A percentile compares a stretch with the other conserved stretches of the same genome.
Conservation (phyloP, 1,284 basidiomycete genomes). For the Ustilago vetiveriae region DNA sequence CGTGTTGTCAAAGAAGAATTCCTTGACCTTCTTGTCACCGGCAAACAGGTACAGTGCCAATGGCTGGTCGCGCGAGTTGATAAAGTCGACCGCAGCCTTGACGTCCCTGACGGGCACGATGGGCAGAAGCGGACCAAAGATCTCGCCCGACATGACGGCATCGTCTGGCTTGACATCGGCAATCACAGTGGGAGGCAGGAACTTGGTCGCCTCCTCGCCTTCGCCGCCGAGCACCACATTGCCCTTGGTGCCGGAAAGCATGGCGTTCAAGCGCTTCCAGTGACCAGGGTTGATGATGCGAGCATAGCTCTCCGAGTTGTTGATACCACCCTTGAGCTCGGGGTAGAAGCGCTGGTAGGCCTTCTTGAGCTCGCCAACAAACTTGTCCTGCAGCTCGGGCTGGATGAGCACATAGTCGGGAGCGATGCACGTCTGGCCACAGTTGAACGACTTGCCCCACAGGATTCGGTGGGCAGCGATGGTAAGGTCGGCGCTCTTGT, state of each 20-base stretch:
- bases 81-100: conserved; percentile 60
- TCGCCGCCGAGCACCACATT: conserved; percentile 78
- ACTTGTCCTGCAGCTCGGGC: conserved; percentile 73
- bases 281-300: conserved; percentile 72
- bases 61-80: conserved; percentile 74
- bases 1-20: conserved; percentile 69
- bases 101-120: conserved; percentile 75
- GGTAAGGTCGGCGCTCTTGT: conserved; percentile 72
- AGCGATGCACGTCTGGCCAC: conserved; percentile 72
- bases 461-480: conserved; percentile 72
- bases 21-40: conserved; percentile 73
- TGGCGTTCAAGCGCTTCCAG: conserved; percentile 74
- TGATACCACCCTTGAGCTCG: conserved; percentile 68
- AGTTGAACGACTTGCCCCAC: conserved; percentile 81
- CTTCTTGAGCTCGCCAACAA: conserved; percentile 75
- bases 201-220: conserved; percentile 72
- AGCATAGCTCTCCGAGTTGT: conserved; percentile 69
- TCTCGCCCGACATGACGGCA: conserved; percentile 75
- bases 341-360: conserved; percentile 69
- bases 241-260: conserved; percentile 78
- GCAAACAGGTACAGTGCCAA: conserved; percentile 82
- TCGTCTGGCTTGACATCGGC: conserved; percentile 74
- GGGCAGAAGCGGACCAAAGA: conserved; percentile 80
- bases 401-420: conserved; percentile 81
- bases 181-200: conserved; percentile 76